These are phyloP conservation scores for Monilinia fructicola DNA, from an alignment of 2,329 filamentous ascomycete genomes.

Conservation along the genomic window DNA sequence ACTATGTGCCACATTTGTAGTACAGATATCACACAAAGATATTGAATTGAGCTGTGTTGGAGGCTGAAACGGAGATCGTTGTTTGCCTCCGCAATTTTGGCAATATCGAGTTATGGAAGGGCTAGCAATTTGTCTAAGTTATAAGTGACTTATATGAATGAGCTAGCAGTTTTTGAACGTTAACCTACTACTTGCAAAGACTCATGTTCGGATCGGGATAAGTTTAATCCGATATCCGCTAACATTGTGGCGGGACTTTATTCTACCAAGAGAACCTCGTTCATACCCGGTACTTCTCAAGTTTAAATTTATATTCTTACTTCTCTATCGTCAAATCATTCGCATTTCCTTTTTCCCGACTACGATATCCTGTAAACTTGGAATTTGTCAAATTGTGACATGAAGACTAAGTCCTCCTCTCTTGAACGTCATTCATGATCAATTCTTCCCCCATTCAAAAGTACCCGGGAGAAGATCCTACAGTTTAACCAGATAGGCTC, in stretches of 20 bases:
- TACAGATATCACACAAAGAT: background rate
- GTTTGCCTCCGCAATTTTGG: background rate
- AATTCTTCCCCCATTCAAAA: background rate
- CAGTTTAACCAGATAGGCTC: background rate
- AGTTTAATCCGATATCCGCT: background rate
- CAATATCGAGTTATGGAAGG: background rate
- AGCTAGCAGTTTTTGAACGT: background rate
- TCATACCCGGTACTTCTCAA: background rate
- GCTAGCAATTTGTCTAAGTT: background rate
- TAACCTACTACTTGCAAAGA: background rate
- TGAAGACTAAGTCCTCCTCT: background rate
- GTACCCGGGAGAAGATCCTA: background rate
- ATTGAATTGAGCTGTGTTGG: background rate
- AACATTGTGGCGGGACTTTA: constrained; percentile 1
- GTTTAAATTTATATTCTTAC: background rate
- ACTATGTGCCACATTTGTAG: background rate
- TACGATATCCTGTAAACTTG: background rate
- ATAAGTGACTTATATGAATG: background rate
- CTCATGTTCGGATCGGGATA: background rate
- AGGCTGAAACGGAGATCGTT: background rate
- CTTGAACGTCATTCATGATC: background rate
- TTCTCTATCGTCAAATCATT: background rate
- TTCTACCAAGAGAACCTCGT: background rate
- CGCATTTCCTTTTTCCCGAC: background rate
- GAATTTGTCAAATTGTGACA: background rate